Evolutionary conservation across 768 basidiomycete species (phyloP), one percentile per base, ranked within the genome.

Genomic region (Podaxis rugospora): DNA sequence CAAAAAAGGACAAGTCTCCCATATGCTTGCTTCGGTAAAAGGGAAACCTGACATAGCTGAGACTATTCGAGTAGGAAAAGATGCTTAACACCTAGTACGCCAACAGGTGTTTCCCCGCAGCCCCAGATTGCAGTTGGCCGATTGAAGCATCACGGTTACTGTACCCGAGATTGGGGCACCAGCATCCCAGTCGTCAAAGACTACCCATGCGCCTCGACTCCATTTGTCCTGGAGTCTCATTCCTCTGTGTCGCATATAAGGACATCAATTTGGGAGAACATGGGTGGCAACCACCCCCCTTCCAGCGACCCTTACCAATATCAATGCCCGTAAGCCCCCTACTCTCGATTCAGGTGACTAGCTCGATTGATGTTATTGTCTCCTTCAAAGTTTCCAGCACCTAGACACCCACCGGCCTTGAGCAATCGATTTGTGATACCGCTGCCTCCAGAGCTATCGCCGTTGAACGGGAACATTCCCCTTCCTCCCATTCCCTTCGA

Each of bases 401-500:
- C 46, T 5, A 23, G 32, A 50, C 27, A 46, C n/a, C 59, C 59
- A 13, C 40, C 51, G 5, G 18, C 23, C 21, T 10, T 42, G 1
- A 25, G 1, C 4, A 52, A 35, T 10, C 51, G 25, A 5, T 59
- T 59, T 13, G 32, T 59, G 6, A 35, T 59, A 5, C 18, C 51
- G 11, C 13, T 59, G 23, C 51, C 59, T 2, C 51, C 42, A 4
- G 59, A 59, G 32, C 59, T 59, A 1, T 59, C 59, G 11, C 59
- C 59, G 2, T 25, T 59, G n/a, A 28, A 16, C 36, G 28, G 28
- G 10, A 42, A 18, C 27, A 11, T 32, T 35, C 39, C 13, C 1
- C 51, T 59, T 9, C 59, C 59, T 2, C 51, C 59, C 2, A 42
- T 52, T 2, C 59, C 59, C 2, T 59, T 59, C n/a, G 28, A 59